Base-by-base conservation (phyloP, 768 basidiomycete genomes). In the Ramaria sp. region DNA sequence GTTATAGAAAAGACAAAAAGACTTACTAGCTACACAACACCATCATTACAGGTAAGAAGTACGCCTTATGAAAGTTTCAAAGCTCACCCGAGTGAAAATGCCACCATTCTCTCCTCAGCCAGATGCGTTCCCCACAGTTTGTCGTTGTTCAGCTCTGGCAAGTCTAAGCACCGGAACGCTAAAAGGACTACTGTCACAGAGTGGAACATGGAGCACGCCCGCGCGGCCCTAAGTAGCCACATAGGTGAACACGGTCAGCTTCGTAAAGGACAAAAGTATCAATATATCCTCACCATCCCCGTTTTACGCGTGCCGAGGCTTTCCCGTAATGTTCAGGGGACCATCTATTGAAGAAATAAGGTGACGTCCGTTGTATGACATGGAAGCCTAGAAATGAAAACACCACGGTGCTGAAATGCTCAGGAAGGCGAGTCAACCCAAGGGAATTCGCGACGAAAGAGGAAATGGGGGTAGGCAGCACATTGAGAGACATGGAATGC, bases 81-180 rank as follows among this genome's bases (percentile, higher is more conserved):
- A 8, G 68, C 72, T 59, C 56, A 86, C 85, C 84, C 90, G 48
- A 75, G 74, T 28, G 86, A 80, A 47, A 95, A 74, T 22, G 85
- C 85, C 59, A 79, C 71, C 1, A 83, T 69, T 44, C 76, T 70
- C 20, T 81, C 83, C 4, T 76, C 73, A 8, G 64, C 57, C 1
- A 76, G 70, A 59, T 86, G 77, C 75, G 85, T 91, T 5, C 88
- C 91, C 62, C 83, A 91, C 5, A 81, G 83, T 30, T 78, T 78
- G 65, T 92, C 83, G n/a, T 67, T 61, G 25, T 68, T 64, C 16
- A 85, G 69, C 15, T 67, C 73, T 0, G 75, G 67, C 13, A 71
- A 65, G 41, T 72, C 65, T 20, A 89, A 69, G 36, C 74, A 75
- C 51, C 72, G 76, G 18, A 79, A 61, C 1, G 88, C 77, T 22